These are phyloP conservation scores for Tulasnella sp. DNA, from an alignment of 768 basidiomycete genomes.

Conservation along the genomic window DNA sequence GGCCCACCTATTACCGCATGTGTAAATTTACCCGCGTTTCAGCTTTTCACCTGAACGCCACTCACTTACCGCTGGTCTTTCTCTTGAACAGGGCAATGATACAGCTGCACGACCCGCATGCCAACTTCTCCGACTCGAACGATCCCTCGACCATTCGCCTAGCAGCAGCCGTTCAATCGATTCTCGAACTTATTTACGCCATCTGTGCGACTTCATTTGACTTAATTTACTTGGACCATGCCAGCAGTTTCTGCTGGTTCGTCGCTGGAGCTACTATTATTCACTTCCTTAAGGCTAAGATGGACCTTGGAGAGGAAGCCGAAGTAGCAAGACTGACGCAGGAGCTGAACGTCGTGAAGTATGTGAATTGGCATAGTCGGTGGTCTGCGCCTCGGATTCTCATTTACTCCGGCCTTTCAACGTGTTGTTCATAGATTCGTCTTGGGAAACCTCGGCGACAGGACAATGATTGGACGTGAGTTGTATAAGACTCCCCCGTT, in stretches of 20 bases:
- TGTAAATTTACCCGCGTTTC: neutral
- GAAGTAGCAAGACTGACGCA: constrained; percentile 59
- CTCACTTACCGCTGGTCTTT: neutral
- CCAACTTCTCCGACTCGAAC: constrained; percentile 58
- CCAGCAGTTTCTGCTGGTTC: constrained; percentile 69
- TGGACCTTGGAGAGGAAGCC: constrained; percentile 58
- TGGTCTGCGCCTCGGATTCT: neutral
- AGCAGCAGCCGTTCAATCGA: constrained; percentile 64
- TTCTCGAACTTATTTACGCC: constrained; percentile 67
- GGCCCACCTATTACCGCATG: constrained; percentile 22
- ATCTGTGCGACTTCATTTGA: constrained; percentile 72
- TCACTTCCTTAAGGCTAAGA: constrained; percentile 65
- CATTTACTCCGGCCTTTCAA: neutral
- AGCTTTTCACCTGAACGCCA: neutral
- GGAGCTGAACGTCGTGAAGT: constrained; percentile 74
- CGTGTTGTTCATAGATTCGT: neutral
- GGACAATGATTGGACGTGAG: neutral
- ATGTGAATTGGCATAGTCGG: neutral
- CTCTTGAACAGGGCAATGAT: constrained; percentile 56
- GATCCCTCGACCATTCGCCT: constrained; percentile 73
- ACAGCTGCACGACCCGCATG: constrained; percentile 76
- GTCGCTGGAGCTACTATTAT: constrained; percentile 65
- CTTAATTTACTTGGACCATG: constrained; percentile 68
- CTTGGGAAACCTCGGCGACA: neutral
- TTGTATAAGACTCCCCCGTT: too few species aligned